Evolutionary conservation across 441 rosid species (phyloP).

Genomic region (Gossypium gossypioides): DNA sequence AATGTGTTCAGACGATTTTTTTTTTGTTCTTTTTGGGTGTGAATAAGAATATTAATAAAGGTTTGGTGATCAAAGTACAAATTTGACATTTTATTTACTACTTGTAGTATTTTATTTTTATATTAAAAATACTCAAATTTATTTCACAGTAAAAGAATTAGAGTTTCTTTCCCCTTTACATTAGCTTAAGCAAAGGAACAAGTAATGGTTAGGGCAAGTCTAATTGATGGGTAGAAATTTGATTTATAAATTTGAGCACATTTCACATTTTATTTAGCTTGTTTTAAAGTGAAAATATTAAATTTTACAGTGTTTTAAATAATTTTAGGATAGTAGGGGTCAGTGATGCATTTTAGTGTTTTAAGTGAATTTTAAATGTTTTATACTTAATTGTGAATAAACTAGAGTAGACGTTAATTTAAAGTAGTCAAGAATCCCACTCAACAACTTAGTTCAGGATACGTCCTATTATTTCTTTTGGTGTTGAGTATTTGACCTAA

Average conservation of each 20-base stretch:
- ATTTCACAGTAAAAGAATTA: neutral
- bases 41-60: neutral
- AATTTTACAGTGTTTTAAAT: too few species aligned
- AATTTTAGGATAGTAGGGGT: neutral
- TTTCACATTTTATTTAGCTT: neutral
- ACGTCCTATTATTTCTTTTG: too few species aligned
- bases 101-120: neutral
- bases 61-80: neutral
- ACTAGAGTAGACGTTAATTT: too few species aligned
- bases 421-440: too few species aligned
- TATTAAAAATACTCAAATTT: neutral
- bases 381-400: neutral
- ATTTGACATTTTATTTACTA: neutral
- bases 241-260: neutral
- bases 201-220: neutral
- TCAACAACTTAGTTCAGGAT: too few species aligned
- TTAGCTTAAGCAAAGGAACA: neutral
- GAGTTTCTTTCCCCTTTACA: neutral
- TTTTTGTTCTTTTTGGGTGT: neutral
- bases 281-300: too few species aligned
- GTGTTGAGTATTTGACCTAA: too few species aligned
- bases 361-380: too few species aligned
- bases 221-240: neutral
- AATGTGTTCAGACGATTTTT: neutral
- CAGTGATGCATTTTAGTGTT: neutral